Percentiles rank a stretch among this genome's conserved stretches.
Evolutionary conservation across 352 stramenopile genomes (phyloP).

Genomic region (Phytophthora pisi): DNA sequence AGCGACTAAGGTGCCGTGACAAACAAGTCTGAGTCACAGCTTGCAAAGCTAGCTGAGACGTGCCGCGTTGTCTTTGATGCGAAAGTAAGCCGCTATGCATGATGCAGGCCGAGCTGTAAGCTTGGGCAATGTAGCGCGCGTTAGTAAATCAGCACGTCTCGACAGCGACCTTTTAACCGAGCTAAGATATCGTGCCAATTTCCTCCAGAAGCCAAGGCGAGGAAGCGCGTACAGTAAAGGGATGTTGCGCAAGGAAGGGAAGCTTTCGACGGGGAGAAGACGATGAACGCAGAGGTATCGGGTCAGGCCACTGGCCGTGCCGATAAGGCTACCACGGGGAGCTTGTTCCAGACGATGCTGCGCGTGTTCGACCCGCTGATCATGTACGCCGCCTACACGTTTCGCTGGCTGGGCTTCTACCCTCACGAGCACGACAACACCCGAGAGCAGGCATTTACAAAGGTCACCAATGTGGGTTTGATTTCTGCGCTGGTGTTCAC

Average conservation of each 20-base stretch:
- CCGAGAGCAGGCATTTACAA: conserved; percentile 35
- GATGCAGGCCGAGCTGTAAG: not conserved
- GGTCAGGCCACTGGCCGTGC: not conserved
- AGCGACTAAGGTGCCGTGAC: not conserved
- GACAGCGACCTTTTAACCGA: not conserved
- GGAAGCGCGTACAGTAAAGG: not conserved
- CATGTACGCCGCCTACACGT: conserved; percentile 41
- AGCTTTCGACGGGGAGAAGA: not conserved
- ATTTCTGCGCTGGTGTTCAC: conserved; percentile 39
- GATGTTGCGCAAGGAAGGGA: not conserved
- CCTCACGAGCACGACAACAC: conserved; percentile 36
- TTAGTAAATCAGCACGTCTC: no score
- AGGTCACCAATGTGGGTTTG: conserved; percentile 37
- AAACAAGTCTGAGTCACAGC: not conserved
- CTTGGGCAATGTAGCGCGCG: no score
- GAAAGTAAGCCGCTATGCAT: not conserved
- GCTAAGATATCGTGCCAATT: not conserved
- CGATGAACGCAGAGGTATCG: not conserved
- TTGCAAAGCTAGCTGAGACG: not conserved
- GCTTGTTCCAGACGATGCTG: conserved; percentile 1
- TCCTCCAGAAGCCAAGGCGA: not conserved
- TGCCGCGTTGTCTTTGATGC: not conserved
- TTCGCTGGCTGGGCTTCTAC: conserved; percentile 42
- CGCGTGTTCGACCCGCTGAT: conserved; percentile 34
- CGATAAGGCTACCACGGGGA: not conserved